Conservation (phyloP, 768 basidiomycete genomes). For the Boletus coccyginus region DNA sequence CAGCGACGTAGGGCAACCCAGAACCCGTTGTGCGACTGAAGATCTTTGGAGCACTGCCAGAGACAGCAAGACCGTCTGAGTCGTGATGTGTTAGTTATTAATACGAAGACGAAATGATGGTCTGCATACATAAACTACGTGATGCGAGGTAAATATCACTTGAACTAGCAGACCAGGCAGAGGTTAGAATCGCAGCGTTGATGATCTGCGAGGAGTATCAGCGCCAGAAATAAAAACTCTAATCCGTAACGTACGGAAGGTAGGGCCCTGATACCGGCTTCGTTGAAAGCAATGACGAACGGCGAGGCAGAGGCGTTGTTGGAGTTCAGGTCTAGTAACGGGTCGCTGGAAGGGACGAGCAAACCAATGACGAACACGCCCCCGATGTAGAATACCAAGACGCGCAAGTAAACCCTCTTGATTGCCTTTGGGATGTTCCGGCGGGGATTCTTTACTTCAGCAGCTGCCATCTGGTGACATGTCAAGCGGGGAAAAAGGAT, state of each 20-base stretch:
- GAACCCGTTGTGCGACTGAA: slow-evolving; percentile 39
- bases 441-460: slow-evolving; percentile 6
- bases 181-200: slow-evolving; percentile 3
- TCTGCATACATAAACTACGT: slow-evolving; percentile 1
- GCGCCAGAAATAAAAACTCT: not conserved
- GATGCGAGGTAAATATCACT: slow-evolving; percentile 4
- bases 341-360: not conserved
- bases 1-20: slow-evolving; percentile 47
- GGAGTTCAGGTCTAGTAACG: slow-evolving; percentile 23
- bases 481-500: not conserved
- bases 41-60: slow-evolving; percentile 52
- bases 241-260: not conserved
- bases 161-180: slow-evolving; percentile 6
- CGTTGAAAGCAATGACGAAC: not conserved
- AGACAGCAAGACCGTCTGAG: slow-evolving; percentile 51
- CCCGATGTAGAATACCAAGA: slow-evolving; percentile 5
- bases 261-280: not conserved
- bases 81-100: slow-evolving; percentile 10
- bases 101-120: not conserved
- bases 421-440: slow-evolving; percentile 1
- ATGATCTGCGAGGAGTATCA: not conserved
- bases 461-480: not conserved
- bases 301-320: slow-evolving; percentile 15
- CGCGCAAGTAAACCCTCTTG: not conserved
- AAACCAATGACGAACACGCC: slow-evolving; percentile 2